phyloP scores from a whole-genome alignment of 2,329 filamentous ascomycete genomes.

The Grosmannia penicillata region DNA sequence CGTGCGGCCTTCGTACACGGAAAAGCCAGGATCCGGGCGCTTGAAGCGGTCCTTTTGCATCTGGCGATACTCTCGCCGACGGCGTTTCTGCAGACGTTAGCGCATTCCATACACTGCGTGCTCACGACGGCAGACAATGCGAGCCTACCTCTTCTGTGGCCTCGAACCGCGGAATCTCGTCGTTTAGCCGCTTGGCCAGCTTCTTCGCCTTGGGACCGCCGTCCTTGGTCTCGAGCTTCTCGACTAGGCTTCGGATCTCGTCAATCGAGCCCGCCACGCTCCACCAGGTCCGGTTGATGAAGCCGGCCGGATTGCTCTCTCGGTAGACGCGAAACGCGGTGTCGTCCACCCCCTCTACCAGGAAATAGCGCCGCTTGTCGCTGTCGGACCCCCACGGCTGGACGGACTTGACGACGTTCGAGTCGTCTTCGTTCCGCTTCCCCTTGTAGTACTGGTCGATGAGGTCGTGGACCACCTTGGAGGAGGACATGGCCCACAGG shows the following conservation, averaged over 20 bases:
- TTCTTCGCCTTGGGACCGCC: conserved; percentile 68
- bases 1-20: conserved; percentile 89
- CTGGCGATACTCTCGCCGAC: conserved; percentile 79
- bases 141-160: conserved; percentile 68
- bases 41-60: conserved; percentile 76
- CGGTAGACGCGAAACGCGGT: conserved; percentile 88
- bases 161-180: conserved; percentile 79
- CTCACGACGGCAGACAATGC: no score
- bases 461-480: conserved; percentile 64
- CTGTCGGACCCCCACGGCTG: conserved; percentile 66
- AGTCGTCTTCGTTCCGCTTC: conserved; percentile 60
- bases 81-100: conserved; percentile 55
- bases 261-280: conserved; percentile 85
- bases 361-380: conserved; percentile 82
- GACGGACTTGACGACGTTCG: conserved; percentile 72
- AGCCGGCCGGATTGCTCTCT: conserved; percentile 71
- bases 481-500: conserved; percentile 80
- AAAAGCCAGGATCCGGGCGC: conserved; percentile 77
- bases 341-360: conserved; percentile 88
- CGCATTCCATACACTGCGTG: no score
- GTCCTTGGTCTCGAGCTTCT: conserved; percentile 63
- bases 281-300: conserved; percentile 66
- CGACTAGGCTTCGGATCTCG: conserved; percentile 60
- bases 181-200: conserved; percentile 61
- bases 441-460: conserved; percentile 85